Evolutionary conservation across 148 eudicot species (phyloP).

Genomic region (Silene conica): DNA sequence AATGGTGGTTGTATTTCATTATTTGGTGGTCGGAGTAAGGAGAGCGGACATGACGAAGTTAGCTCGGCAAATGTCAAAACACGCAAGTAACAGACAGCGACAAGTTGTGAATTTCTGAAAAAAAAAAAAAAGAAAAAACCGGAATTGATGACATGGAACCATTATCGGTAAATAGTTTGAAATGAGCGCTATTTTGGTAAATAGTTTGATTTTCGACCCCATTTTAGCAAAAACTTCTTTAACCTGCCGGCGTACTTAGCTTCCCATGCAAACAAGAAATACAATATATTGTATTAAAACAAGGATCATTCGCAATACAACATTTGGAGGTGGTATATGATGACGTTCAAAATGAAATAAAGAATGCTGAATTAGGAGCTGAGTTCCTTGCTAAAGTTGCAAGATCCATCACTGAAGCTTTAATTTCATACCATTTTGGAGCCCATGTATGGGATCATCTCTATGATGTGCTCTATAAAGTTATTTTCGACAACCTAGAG

Average conservation of each 20-base stretch:
- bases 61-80: too few species aligned
- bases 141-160: too few species aligned
- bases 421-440: slow-evolving; percentile 31
- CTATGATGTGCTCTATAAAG: slow-evolving; percentile 1
- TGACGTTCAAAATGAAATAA: not conserved
- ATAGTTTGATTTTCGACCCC: too few species aligned
- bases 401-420: slow-evolving; percentile 12
- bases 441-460: slow-evolving; percentile 2
- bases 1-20: too few species aligned
- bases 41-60: too few species aligned
- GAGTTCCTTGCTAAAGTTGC: slow-evolving; percentile 15
- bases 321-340: slow-evolving; percentile 8
- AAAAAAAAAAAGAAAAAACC: too few species aligned
- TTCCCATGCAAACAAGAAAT: slow-evolving; percentile 29
- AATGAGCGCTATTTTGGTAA: too few species aligned
- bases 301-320: slow-evolving; percentile 26
- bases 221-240: too few species aligned
- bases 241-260: slow-evolving; percentile 32
- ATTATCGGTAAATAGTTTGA: too few species aligned
- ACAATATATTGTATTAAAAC: slow-evolving; percentile 13
- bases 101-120: too few species aligned
- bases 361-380: not conserved
- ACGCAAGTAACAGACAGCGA: too few species aligned
- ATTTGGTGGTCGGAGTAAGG: too few species aligned
- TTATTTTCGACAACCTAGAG: not conserved